Percentiles rank a stretch among this genome's conserved stretches.
Conservation (phyloP, 192 early-diverging fungal species). For the Coemansia sp. region DNA sequence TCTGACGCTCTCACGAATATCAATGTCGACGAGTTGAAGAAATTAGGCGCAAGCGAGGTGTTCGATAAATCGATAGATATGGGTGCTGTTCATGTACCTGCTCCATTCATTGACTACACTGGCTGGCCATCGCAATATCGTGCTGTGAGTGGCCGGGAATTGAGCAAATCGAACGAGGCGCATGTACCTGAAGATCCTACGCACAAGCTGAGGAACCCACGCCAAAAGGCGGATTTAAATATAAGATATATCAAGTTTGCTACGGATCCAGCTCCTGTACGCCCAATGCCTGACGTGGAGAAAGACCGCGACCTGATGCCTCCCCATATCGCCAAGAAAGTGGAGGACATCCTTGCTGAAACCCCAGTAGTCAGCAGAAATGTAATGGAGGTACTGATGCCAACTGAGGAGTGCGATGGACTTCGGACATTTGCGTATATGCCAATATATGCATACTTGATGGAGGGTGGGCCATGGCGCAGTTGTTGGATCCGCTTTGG, state of each 20-base stretch:
- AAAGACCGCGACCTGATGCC: slow-evolving; percentile 15
- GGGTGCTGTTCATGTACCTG: slow-evolving; percentile 23
- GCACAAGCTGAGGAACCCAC: background rate
- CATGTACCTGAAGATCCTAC: background rate
- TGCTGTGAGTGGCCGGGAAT: background rate
- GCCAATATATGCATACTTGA: slow-evolving; percentile 33
- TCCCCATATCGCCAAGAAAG: slow-evolving; percentile 8
- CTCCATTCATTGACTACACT: slow-evolving; percentile 38
- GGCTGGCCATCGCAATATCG: slow-evolving; percentile 38
- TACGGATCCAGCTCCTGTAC: slow-evolving; percentile 9
- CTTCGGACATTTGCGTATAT: slow-evolving; percentile 12
- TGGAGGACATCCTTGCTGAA: slow-evolving; percentile 23
- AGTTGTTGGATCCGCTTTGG: slow-evolving; percentile 53
- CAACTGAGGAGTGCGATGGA: slow-evolving; percentile 16
- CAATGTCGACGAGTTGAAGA: slow-evolving; percentile 32
- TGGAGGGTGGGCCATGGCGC: slow-evolving; percentile 46
- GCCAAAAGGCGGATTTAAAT: slow-evolving; percentile 9
- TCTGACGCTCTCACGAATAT: slow-evolving; percentile 4
- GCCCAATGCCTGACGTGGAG: slow-evolving; percentile 15
- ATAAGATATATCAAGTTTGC: slow-evolving; percentile 17
- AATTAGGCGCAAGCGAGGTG: slow-evolving; percentile 12
- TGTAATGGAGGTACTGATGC: slow-evolving; percentile 36
- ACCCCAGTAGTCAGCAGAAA: slow-evolving; percentile 39
- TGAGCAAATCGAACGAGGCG: background rate
- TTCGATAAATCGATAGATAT: slow-evolving; percentile 14